Conservation (phyloP, 2,329 filamentous ascomycete genomes). For the Aureobasidium musti region DNA sequence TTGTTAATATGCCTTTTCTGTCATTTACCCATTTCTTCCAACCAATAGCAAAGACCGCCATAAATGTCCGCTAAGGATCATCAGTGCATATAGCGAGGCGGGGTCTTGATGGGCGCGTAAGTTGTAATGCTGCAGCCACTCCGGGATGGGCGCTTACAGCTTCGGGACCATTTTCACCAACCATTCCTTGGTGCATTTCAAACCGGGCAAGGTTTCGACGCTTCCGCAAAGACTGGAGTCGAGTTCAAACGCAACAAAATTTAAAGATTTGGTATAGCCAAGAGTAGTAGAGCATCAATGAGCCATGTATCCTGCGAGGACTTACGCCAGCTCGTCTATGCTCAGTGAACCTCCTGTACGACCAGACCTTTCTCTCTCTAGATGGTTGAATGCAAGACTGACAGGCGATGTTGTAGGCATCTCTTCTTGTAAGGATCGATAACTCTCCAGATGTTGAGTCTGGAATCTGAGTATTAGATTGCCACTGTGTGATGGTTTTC, state of each 20-base stretch:
- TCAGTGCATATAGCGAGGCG: neutral
- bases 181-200: no score
- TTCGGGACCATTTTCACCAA: neutral
- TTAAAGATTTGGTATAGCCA: no score
- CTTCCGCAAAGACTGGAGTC: neutral
- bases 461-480: neutral
- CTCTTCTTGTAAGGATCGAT: neutral
- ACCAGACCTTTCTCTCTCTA: no score
- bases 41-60: neutral
- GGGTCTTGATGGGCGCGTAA: slow-evolving; percentile 9
- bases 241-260: no score
- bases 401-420: no score
- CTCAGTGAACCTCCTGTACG: no score
- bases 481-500: no score
- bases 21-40: neutral
- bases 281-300: no score
- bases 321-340: no score
- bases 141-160: slow-evolving; percentile 23
- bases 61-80: neutral
- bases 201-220: neutral
- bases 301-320: no score
- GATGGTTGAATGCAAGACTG: no score
- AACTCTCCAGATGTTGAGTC: neutral
- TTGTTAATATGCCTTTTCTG: neutral
- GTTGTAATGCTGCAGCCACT: slow-evolving; percentile 14